Percentiles rank a stretch among this genome's conserved stretches.
Conservation (phyloP, 2,329 filamentous ascomycete genomes). For the Cadophora sp. region DNA sequence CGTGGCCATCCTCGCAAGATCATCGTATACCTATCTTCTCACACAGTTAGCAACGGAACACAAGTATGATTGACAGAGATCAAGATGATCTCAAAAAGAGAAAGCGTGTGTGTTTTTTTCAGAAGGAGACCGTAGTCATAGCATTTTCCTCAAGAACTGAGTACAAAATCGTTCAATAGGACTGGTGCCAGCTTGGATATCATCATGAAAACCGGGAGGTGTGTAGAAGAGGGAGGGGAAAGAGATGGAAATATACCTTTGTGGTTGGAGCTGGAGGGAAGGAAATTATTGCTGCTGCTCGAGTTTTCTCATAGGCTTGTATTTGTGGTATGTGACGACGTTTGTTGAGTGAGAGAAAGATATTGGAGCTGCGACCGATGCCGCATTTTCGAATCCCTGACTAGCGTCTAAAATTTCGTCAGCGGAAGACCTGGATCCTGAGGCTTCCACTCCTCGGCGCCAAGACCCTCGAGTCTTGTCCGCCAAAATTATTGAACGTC, state of each 20-base stretch:
- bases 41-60: neutral
- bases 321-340: too few species aligned
- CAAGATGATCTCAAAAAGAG: neutral
- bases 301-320: too few species aligned
- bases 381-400: too few species aligned
- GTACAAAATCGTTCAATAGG: slow-evolving; percentile 40
- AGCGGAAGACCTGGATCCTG: too few species aligned
- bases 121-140: slow-evolving; percentile 40
- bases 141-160: slow-evolving; percentile 38
- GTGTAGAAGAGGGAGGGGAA: neutral
- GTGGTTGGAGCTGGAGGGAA: slow-evolving; percentile 11
- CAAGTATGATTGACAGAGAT: too few species aligned
- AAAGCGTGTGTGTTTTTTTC: slow-evolving; percentile 21
- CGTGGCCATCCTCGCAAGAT: neutral
- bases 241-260: slow-evolving; percentile 22
- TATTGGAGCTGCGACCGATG: too few species aligned
- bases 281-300: neutral
- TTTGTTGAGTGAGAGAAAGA: too few species aligned
- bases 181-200: slow-evolving; percentile 42
- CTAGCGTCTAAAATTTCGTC: too few species aligned
- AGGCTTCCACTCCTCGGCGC: too few species aligned
- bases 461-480: too few species aligned
- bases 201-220: slow-evolving; percentile 34
- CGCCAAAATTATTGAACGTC: too few species aligned
- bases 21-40: neutral